phyloP scores from a whole-genome alignment of 2,329 filamentous ascomycete species.

The Apiospora arundinis region DNA sequence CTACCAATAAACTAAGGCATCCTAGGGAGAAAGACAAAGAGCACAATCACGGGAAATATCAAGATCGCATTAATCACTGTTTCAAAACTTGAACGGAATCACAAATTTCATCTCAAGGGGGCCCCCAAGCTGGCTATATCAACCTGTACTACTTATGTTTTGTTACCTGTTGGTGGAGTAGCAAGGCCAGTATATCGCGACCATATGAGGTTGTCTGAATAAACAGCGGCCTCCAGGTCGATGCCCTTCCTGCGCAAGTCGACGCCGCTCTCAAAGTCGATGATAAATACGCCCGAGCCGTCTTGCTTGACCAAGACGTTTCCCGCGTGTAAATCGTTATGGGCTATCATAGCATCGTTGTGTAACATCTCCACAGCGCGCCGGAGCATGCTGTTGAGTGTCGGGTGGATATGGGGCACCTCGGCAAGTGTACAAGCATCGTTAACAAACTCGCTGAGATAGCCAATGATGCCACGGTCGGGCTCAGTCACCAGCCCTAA shows the following conservation, averaged over 20 bases:
- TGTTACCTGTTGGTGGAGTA: too few relatives aligned
- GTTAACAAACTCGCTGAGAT: background rate
- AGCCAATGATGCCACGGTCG: background rate
- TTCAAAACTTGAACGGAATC: too few relatives aligned
- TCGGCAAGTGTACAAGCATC: background rate
- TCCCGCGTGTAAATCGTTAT: background rate
- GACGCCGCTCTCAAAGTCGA: background rate
- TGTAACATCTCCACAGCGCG: background rate
- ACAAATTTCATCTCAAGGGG: too few relatives aligned
- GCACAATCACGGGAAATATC: background rate
- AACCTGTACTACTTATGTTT: too few relatives aligned
- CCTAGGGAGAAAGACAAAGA: too few relatives aligned
- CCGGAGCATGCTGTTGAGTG: background rate
- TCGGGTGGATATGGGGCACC: background rate
- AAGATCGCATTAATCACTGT: too few relatives aligned
- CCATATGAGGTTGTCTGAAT: background rate
- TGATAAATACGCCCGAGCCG: background rate
- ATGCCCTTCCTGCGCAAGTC: background rate
- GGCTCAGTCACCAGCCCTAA: background rate
- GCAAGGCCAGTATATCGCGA: background rate
- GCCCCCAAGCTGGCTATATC: too few relatives aligned
- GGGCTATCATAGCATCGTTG: background rate
- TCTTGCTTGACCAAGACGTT: background rate
- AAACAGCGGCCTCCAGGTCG: background rate
- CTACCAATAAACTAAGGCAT: too few relatives aligned